A percentile compares a stretch with the other conserved stretches of the same genome.
Conservation (phyloP, 73 alveolate species). For the Diophrys sp. region DNA sequence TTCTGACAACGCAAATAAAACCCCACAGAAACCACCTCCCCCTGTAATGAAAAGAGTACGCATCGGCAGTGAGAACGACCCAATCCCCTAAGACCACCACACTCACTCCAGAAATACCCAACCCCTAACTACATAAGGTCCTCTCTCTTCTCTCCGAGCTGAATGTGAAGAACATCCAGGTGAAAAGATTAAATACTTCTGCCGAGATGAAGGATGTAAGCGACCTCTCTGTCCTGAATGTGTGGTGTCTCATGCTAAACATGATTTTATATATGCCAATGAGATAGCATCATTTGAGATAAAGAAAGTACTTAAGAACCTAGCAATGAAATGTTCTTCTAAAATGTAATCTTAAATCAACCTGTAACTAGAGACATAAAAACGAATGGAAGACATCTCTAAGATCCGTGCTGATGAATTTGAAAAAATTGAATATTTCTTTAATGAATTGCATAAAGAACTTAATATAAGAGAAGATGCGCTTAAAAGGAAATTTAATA, state of each 20-base stretch:
- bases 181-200: slow-evolving; percentile 46
- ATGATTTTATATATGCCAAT: slow-evolving; percentile 56
- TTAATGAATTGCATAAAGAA: slow-evolving; percentile 36
- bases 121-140: slow-evolving; percentile 6
- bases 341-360: slow-evolving; percentile 16
- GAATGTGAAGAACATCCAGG: slow-evolving; percentile 47
- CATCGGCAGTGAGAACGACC: not conserved
- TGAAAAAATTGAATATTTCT: slow-evolving; percentile 21
- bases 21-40: not conserved
- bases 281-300: slow-evolving; percentile 55
- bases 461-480: slow-evolving; percentile 33
- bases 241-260: slow-evolving; percentile 42
- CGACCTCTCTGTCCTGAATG: slow-evolving; percentile 57
- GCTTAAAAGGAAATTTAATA: slow-evolving; percentile 10
- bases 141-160: slow-evolving; percentile 18
- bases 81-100: not conserved
- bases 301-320: slow-evolving; percentile 29
- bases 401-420: slow-evolving; percentile 28
- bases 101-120: not conserved
- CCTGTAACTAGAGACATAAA: slow-evolving; percentile 37
- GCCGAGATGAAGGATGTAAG: slow-evolving; percentile 53
- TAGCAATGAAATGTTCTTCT: slow-evolving; percentile 19
- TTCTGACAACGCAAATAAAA: not conserved
- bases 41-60: not conserved
- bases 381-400: slow-evolving; percentile 13